phyloP scores from a whole-genome alignment of 2,329 filamentous ascomycete species.

The Thielaviopsis punctulata region DNA sequence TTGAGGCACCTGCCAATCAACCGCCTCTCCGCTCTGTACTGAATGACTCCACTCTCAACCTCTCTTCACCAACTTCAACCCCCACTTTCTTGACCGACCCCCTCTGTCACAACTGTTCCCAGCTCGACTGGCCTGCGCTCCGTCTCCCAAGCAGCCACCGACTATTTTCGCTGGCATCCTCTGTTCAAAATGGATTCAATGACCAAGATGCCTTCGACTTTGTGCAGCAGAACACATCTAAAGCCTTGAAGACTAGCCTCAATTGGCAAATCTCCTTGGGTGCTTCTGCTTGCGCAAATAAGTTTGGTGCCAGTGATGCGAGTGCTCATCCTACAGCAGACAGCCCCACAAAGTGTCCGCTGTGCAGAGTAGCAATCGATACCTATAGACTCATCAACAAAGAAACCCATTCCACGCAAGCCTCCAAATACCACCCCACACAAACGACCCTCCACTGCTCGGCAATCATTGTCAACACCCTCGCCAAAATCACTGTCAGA shows the following conservation, averaged over 20 bases:
- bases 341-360: not conserved
- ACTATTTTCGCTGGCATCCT: not conserved
- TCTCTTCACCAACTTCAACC: no score
- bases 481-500: not conserved
- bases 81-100: no score
- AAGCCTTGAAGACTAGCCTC: not conserved
- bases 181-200: no score
- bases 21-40: no score
- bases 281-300: not conserved
- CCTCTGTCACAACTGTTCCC: not conserved
- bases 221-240: not conserved
- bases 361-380: not conserved
- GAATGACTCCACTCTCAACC: no score
- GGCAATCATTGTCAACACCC: not conserved
- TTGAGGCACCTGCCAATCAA: no score
- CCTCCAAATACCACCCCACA: no score
- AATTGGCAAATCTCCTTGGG: not conserved
- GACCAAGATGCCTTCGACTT: not conserved
- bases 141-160: not conserved
- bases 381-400: not conserved
- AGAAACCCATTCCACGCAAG: no score
- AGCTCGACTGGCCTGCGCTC: not conserved
- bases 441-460: not conserved
- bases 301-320: no score
- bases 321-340: no score